Base-by-base conservation (phyloP, 1,139 yeast genomes). In the Lodderomyces elongisporus region DNA sequence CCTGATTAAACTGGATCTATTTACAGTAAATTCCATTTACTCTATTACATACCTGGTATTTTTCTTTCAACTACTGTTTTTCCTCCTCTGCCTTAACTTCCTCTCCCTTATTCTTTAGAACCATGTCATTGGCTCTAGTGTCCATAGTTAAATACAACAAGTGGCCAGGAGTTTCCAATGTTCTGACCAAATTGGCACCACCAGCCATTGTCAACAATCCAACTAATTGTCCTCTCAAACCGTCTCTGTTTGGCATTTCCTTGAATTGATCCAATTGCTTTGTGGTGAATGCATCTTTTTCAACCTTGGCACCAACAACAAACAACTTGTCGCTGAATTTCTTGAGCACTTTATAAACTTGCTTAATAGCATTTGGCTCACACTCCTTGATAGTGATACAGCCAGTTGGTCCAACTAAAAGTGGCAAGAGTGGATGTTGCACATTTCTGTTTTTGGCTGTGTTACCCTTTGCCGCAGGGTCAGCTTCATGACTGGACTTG, bases 101-200 rank as follows among this genome's bases (percentile, higher is more conserved):
- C n/a, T n/a, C n/a, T n/a, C n/a, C n/a, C 29, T 33, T 36, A 17
- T 37, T 34, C n/a, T 17, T 34, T 9, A 31, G 31, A 26, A 41
- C 50, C 35, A 69, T 51, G 41, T 72, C 71, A 56, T 74, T 61
- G 41, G 66, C 57, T 48, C 79, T 79, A 43, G 79, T 68, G 40
- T 79, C 78, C 59, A 88, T 60, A 5, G 94, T 84, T 56, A 88
- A 66, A 49, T 85, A 85, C 47, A 89, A 71, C 40, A 66, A 61
- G 45, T 77, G 77, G 20, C 84, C 63, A 14, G 85, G 67, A 18
- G 84, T 60, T 58, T 84, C 82, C 56, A 89, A 70, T 17, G 95
- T 85, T 58, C 76, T 76, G 5, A 85, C 94, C 54, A 89, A 70
- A 3, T 95, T 94, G 28, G 88, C 93, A 51, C 96, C 97, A 40